phyloP scores from a whole-genome alignment of 140 eudicot species.

The Erigeron philadelphicus region DNA sequence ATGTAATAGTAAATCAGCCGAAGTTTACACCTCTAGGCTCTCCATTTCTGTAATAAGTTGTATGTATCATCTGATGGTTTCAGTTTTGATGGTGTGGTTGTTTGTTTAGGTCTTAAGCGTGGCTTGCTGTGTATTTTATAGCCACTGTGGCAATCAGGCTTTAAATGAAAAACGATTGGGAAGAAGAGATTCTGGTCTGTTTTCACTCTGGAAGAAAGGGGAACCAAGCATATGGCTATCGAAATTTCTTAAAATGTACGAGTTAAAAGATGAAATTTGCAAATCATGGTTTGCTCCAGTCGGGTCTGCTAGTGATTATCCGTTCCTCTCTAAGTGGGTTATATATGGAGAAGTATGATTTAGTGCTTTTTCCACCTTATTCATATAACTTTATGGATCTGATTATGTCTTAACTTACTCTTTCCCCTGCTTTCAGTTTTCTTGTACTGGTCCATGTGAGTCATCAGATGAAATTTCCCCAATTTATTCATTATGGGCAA shows the following conservation, averaged over 20 bases:
- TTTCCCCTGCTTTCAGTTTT: constrained; percentile 42
- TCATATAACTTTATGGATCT: constrained; percentile 6
- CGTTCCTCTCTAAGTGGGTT: constrained; percentile 94
- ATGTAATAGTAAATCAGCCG: not conserved
- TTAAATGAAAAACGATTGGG: constrained; percentile 66
- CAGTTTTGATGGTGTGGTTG: constrained; percentile 22
- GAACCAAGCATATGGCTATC: constrained; percentile 74
- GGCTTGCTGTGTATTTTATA: constrained; percentile 96
- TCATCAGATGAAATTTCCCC: constrained; percentile 95
- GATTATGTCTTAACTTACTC: constrained; percentile 10
- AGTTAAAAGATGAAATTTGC: constrained; percentile 84
- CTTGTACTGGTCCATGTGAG: constrained; percentile 79
- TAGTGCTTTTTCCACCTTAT: constrained; percentile 7
- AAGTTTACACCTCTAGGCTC: not conserved
- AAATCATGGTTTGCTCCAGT: constrained; percentile 99
- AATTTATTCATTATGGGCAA: constrained; percentile 94
- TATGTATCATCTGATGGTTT: constrained; percentile 4
- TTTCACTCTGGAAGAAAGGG: constrained; percentile 75
- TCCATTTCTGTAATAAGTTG: not conserved
- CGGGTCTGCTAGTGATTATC: constrained; percentile 95
- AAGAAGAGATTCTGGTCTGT: constrained; percentile 59
- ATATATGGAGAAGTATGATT: constrained; percentile 86
- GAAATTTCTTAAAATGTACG: constrained; percentile 66
- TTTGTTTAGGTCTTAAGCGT: constrained; percentile 87
- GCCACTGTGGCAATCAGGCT: constrained; percentile 98